Evolutionary conservation across 225 moss, liverwort and hornwort species (phyloP), one percentile per base, ranked within the genome.

Genomic region (Polytrichum formosum): DNA sequence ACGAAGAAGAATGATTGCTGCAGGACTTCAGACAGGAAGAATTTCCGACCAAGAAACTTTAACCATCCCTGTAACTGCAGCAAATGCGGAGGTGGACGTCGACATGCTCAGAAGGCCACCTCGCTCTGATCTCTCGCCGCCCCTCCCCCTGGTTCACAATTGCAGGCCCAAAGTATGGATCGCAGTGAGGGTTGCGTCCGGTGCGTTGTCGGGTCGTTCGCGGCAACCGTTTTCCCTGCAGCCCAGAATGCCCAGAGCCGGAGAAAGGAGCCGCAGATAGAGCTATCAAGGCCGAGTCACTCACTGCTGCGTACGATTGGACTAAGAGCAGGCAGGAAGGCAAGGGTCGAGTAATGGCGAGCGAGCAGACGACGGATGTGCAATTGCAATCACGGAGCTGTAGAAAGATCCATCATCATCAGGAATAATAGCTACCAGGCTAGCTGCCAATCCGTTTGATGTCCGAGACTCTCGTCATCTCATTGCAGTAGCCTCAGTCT

Each of bases 361-460:
- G 62, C 10, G 5, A 23, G 26, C 62, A 63, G 26, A 26, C 16
- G 62, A 23, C 16, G 33, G 13, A 18, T 35, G 30, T 31, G 21
- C 28, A 65, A 65, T 18, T 65, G 65, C 62, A 63, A 63, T 63
- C 62, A 63, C 23, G 62, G 13, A 1, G 62, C n/a, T 9, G n/a
- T 16, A 27, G 4, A 63, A 63, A 26, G 25, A 23, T 26, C n/a
- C 62, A 63, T 63, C 62, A 63, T 63, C 22, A 26, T 63, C 62
- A 26, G 25, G 25, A 63, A 63, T 63, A 63, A 28, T 26, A 23
- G 26, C 62, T 23, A 26, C 62, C 26, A 26, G 17, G 22, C 25
- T 26, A 20, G 59, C 26, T 13, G 62, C 62, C 62, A 63, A 63
- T 63, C 62, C 26, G 62, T 23, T 26, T 23, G 26, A 27, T 63